Evolutionary conservation across 2,329 filamentous ascomycete species (phyloP), one percentile per base, ranked within the genome.

Genomic region (Phaeosphaeriaceae sp.): DNA sequence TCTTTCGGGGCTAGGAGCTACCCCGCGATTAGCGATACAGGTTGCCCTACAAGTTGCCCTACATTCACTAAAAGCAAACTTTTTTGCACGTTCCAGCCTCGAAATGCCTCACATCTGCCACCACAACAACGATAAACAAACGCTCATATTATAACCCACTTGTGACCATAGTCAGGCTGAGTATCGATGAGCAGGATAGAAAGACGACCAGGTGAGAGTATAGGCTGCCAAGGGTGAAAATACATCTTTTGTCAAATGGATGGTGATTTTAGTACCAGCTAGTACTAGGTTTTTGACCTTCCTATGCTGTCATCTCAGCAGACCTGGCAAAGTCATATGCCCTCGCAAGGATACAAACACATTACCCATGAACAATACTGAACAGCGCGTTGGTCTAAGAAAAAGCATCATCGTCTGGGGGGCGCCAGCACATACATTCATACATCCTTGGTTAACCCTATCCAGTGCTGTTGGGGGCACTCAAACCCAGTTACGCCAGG

Each of bases 301-400:
- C 46, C 42, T 34, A 36, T 48, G 18, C 34, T 43, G 32, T 35
- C 40, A 46, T 49, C 52, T 54, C 48, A 48, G 42, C 42, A 50
- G 42, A 52, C 46, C 47, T 37, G 29, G 32, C 33, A 21, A 44
- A 54, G 52, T 55, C 56, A 56, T 50, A 41, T 34, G 57, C 55
- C n/a, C 46, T 48, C 12, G 35, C 35, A 13, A 46, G 43, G 39
- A 26, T 43, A 32, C 42, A 42, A 34, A 16, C 47, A 33, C 34
- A 21, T 5, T 34, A 36, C 23, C 33, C 23, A 45, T 42, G 39
- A 39, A 38, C 21, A 46, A 40, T 23, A 26, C 21, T 38, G 13
- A 40, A 35, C 29, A 32, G 15, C 18, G 2, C 15, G n/a, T 32
- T 16, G 5, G 12, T 20, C 28, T 28, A 30, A 17, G 11, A 46